These are phyloP conservation scores for Cenchrus purpureus DNA, from an alignment of 176 grass and related monocot genomes.

Conservation along the genomic window DNA sequence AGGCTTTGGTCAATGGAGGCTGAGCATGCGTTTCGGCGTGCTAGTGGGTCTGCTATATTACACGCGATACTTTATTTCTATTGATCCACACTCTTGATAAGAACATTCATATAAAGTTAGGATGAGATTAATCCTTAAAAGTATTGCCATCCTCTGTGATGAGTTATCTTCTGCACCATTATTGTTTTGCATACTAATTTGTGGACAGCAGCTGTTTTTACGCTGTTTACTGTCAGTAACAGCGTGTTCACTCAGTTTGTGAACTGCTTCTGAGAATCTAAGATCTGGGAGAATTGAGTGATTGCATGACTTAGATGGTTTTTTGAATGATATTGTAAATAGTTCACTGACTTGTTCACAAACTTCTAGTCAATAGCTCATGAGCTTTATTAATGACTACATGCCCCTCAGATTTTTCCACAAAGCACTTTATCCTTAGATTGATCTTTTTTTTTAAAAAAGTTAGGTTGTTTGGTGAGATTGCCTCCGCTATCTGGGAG, in stretches of 20 bases:
- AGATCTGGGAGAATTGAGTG: not conserved
- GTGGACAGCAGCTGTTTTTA: constrained; percentile 35
- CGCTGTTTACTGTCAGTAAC: constrained; percentile 5
- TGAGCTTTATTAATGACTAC: constrained; percentile 16
- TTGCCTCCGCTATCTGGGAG: not conserved
- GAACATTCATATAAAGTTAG: constrained; percentile 44
- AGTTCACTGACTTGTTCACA: not conserved
- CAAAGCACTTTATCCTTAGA: constrained; percentile 17
- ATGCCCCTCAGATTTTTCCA: constrained; percentile 23
- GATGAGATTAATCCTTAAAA: constrained; percentile 28
- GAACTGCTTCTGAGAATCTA: not conserved
- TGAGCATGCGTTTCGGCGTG: constrained; percentile 53
- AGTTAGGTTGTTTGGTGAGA: not conserved
- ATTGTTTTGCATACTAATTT: constrained; percentile 23
- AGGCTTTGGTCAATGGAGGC: constrained; percentile 60
- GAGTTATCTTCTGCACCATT: constrained; percentile 7
- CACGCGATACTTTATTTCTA: constrained; percentile 42
- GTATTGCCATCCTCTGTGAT: constrained; percentile 25
- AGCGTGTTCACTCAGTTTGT: constrained; percentile 14
- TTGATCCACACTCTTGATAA: constrained; percentile 45
- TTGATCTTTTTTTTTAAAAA: constrained; percentile 22
- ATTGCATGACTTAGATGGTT: constrained; percentile 17
- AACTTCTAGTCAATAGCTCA: not conserved
- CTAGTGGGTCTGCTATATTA: constrained; percentile 66
- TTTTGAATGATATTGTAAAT: constrained; percentile 28